Conservation (phyloP, 805 yeast genomes). For the Danielia oregonensis region DNA sequence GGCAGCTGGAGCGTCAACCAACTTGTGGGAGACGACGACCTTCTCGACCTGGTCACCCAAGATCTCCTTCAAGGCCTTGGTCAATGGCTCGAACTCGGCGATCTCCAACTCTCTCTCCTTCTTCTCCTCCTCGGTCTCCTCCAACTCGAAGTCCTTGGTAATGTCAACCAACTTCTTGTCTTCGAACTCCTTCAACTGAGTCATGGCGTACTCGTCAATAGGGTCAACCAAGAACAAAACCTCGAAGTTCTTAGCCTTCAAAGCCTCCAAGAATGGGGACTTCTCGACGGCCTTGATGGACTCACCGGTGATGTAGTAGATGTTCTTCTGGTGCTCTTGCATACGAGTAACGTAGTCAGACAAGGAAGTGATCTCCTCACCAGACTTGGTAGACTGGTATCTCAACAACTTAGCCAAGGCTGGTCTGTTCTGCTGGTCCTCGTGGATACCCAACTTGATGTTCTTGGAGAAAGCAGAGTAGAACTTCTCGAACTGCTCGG, state of each 20-base stretch:
- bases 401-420: conserved; percentile 95
- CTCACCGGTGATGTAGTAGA: conserved; percentile 99
- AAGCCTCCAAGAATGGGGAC: conserved; percentile 98
- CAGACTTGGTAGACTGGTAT: conserved; percentile 93
- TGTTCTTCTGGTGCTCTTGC: conserved; percentile 99
- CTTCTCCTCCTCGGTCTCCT: conserved; percentile 99
- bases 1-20: conserved; percentile 99
- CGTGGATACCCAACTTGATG: conserved; percentile 98
- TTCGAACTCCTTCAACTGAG: conserved; percentile 98
- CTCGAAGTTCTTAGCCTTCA: conserved; percentile 97
- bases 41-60: conserved; percentile 99
- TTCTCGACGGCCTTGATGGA: conserved; percentile 95
- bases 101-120: conserved; percentile 87
- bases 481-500: conserved; percentile 97
- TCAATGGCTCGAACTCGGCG: conserved; percentile 87
- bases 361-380: conserved; percentile 91
- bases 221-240: conserved; percentile 98
- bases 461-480: conserved; percentile 97
- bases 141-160: conserved; percentile 98
- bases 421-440: conserved; percentile 95
- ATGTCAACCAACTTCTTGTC: conserved; percentile 98
- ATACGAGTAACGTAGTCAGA: conserved; percentile 97
- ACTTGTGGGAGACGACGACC: conserved; percentile 96
- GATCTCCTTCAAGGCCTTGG: conserved; percentile 93
- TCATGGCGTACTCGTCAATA: conserved; percentile 99